Percentiles rank a stretch among this genome's conserved stretches.
Evolutionary conservation across 306 rosid species (phyloP).

Genomic region (Casuarina cunninghamiana): DNA sequence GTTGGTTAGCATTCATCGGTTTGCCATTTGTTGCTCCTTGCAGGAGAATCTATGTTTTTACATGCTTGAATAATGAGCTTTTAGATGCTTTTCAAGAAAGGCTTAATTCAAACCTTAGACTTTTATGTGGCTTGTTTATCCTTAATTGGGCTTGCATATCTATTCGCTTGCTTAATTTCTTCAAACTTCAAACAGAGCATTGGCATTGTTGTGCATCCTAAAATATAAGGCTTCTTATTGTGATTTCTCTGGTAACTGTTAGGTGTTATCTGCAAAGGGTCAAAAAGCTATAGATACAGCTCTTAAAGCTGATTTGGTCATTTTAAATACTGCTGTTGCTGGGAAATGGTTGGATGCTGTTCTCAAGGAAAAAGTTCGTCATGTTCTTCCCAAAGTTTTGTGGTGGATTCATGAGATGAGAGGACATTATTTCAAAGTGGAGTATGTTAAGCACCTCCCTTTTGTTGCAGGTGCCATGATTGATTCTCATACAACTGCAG

Average conservation of each 20-base stretch:
- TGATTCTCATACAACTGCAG: conserved; percentile 87
- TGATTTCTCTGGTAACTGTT: conserved; percentile 10
- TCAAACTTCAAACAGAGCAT: not conserved
- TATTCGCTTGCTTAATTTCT: not conserved
- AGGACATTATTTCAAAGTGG: conserved; percentile 94
- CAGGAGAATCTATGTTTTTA: not conserved
- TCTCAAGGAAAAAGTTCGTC: conserved; percentile 71
- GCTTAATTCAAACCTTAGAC: not conserved
- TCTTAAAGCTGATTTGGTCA: conserved; percentile 78
- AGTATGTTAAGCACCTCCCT: conserved; percentile 98
- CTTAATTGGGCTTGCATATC: not conserved
- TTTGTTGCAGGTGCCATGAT: conserved; percentile 98
- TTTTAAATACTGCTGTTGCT: conserved; percentile 95
- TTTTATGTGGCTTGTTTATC: not conserved
- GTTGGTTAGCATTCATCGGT: not conserved
- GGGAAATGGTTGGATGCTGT: conserved; percentile 97
- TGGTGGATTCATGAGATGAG: conserved; percentile 99
- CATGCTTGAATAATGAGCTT: not conserved
- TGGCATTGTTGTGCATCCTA: conserved; percentile 7
- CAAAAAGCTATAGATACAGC: conserved; percentile 73
- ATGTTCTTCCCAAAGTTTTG: conserved; percentile 87
- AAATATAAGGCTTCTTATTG: conserved; percentile 25
- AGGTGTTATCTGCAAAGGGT: conserved; percentile 80
- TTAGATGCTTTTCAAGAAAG: not conserved
- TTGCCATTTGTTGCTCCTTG: not conserved